Conservation (phyloP, 2,329 filamentous ascomycete genomes). For the Ramularia endophylla region DNA sequence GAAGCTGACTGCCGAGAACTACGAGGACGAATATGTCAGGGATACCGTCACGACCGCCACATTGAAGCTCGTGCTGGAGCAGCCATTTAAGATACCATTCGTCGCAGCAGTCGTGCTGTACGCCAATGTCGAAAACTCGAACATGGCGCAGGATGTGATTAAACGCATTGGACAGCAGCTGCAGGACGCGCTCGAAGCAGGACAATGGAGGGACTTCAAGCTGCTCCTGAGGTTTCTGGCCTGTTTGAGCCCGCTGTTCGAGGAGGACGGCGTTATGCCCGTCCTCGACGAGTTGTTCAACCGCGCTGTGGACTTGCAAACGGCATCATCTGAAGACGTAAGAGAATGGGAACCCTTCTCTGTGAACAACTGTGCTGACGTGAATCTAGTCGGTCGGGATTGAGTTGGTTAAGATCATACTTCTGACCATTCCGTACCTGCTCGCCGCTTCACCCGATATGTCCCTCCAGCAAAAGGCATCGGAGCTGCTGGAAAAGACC, state of each 20-base stretch:
- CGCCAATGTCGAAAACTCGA: constrained; percentile 69
- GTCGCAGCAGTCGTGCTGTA: constrained; percentile 76
- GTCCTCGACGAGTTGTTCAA: constrained; percentile 85
- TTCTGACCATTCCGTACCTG: constrained; percentile 87
- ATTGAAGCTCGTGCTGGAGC: constrained; percentile 76
- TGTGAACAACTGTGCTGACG: no score
- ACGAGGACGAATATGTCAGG: constrained; percentile 75
- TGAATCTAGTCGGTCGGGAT: constrained; percentile 54
- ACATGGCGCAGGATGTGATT: constrained; percentile 67
- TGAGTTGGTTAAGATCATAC: constrained; percentile 93
- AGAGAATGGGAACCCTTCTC: constrained; percentile 30
- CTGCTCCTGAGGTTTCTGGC: constrained; percentile 81
- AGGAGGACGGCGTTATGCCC: constrained; percentile 78
- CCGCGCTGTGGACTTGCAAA: constrained; percentile 88
- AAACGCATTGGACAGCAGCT: constrained; percentile 54
- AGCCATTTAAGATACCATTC: constrained; percentile 97
- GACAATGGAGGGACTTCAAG: constrained; percentile 88
- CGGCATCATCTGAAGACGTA: constrained; percentile 86
- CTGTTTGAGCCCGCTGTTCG: constrained; percentile 73
- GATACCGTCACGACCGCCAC: constrained; percentile 66
- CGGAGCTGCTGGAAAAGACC: constrained; percentile 82
- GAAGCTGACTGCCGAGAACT: constrained; percentile 71
- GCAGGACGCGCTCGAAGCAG: constrained; percentile 62
- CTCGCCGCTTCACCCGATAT: constrained; percentile 63
- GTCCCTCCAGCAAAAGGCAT: constrained; percentile 66